phyloP scores from a whole-genome alignment of 352 stramenopile species.

The Lagenidium sp. region DNA sequence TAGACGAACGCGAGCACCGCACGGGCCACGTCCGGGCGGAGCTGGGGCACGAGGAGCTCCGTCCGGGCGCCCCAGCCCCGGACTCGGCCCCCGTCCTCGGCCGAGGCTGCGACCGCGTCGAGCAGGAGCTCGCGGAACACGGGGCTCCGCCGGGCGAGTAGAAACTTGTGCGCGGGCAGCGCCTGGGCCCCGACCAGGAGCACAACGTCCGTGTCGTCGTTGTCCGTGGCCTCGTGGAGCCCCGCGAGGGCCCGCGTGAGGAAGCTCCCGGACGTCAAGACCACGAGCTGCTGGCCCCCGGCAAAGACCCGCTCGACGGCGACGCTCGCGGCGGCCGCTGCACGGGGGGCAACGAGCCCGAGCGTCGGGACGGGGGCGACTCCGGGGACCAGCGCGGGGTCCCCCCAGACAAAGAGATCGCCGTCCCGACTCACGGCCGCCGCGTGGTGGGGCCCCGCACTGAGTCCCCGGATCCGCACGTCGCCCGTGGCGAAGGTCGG shows the following conservation, averaged over 20 bases:
- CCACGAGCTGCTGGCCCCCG: conserved; percentile 32
- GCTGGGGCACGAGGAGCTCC: conserved; percentile 37
- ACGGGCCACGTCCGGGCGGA: conserved; percentile 41
- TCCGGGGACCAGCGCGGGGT: conserved; percentile 1
- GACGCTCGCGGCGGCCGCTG: too few relatives aligned
- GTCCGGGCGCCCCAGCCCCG: conserved; percentile 4
- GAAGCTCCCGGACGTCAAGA: conserved; percentile 40
- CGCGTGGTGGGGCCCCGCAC: conserved; percentile 82
- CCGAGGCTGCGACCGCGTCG: conserved; percentile 23
- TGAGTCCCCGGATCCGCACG: conserved; percentile 41
- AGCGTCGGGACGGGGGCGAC: conserved; percentile 7
- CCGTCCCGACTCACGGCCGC: conserved; percentile 79
- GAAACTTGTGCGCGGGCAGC: conserved; percentile 38
- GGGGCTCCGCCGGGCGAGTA: conserved; percentile 44
- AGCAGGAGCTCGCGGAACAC: conserved; percentile 48
- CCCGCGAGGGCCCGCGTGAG: conserved; percentile 28
- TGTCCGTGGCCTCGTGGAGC: conserved; percentile 12
- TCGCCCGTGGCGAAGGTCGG: conserved; percentile 25
- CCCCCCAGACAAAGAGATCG: conserved; percentile 90
- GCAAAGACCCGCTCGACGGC: conserved; percentile 41
- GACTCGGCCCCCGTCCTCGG: not conserved
- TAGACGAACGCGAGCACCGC: conserved; percentile 66
- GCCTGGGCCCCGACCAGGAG: conserved; percentile 34
- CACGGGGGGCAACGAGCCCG: too few relatives aligned
- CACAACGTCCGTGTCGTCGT: conserved; percentile 20